Conservation (phyloP, 1,284 basidiomycete species). For the Boletellus dicymbophilus region DNA sequence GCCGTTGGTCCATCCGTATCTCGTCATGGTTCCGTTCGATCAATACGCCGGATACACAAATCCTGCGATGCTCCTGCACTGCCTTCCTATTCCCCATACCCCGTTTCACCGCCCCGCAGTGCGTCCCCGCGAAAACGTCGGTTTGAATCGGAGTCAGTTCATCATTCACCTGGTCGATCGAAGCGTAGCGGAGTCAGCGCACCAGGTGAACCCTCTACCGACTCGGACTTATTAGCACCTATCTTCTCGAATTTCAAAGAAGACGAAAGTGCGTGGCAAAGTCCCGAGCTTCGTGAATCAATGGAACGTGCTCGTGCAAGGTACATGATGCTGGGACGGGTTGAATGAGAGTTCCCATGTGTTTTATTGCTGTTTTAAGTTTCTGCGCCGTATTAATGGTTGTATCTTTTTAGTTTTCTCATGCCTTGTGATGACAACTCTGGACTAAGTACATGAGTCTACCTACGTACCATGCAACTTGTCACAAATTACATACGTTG, state of each 20-base stretch:
- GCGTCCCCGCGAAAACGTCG: slow-evolving; percentile 35
- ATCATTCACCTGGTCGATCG: slow-evolving; percentile 18
- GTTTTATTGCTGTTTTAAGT: neutral
- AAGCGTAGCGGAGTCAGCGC: slow-evolving; percentile 10
- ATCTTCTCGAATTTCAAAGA: slow-evolving; percentile 31
- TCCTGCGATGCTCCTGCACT: slow-evolving; percentile 30
- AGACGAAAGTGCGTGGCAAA: slow-evolving; percentile 50
- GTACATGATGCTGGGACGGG: slow-evolving; percentile 27
- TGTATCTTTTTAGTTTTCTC: slow-evolving; percentile 1
- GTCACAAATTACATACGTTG: neutral
- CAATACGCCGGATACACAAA: slow-evolving; percentile 24
- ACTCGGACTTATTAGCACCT: slow-evolving; percentile 28
- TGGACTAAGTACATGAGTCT: neutral
- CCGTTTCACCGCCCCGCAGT: slow-evolving; percentile 27
- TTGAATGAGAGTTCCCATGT: slow-evolving; percentile 17
- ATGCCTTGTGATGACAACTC: neutral
- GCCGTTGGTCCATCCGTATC: slow-evolving; percentile 25
- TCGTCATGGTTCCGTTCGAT: slow-evolving; percentile 30
- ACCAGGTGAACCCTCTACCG: slow-evolving; percentile 24
- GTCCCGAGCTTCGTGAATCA: slow-evolving; percentile 58
- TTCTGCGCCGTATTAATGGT: neutral
- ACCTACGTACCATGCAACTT: too few relatives aligned
- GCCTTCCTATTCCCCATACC: slow-evolving; percentile 30
- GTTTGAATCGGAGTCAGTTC: slow-evolving; percentile 27
- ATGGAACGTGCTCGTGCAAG: slow-evolving; percentile 62